Percentiles rank a stretch among this genome's conserved stretches.
Evolutionary conservation across 805 yeast genomes (phyloP).

Genomic region (Nakazawaea laoshanensis): DNA sequence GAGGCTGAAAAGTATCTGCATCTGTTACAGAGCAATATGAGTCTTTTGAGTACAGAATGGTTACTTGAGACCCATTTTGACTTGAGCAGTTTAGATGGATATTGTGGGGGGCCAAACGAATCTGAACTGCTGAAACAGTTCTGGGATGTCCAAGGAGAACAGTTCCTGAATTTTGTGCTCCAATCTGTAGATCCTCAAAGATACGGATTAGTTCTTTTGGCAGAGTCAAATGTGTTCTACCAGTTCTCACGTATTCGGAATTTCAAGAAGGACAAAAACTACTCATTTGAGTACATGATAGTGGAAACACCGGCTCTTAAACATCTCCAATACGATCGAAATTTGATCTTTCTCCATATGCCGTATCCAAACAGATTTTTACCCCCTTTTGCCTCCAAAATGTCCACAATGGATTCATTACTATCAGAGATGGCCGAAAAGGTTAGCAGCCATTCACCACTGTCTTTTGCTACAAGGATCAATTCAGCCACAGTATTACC

Average conservation of each 20-base stretch:
- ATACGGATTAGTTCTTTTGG: constrained; percentile 25
- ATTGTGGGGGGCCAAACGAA: constrained; percentile 28
- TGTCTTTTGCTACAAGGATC: no score
- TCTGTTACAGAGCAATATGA: constrained; percentile 28
- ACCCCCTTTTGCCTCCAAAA: constrained; percentile 23
- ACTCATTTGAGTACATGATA: no score
- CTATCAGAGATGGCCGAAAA: no score
- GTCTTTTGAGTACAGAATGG: constrained; percentile 24
- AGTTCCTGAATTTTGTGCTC: constrained; percentile 25
- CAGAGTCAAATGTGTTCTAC: constrained; percentile 13
- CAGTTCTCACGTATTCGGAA: no score
- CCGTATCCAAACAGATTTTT: constrained; percentile 28
- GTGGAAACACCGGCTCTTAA: no score
- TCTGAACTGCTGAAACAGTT: constrained; percentile 22
- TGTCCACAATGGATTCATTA: constrained; percentile 15
- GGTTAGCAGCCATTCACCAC: no score
- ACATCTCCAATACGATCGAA: no score
- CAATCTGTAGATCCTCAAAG: constrained; percentile 21
- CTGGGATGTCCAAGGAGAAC: constrained; percentile 34
- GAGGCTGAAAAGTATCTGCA: constrained; percentile 37
- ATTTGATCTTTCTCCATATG: no score
- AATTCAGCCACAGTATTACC: no score
- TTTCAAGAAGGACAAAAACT: no score
- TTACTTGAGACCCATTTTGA: no score
- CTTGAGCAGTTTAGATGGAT: no score